Evolutionary conservation across 2,329 filamentous ascomycete species (phyloP).

Genomic region (Sporothrix curviconia): DNA sequence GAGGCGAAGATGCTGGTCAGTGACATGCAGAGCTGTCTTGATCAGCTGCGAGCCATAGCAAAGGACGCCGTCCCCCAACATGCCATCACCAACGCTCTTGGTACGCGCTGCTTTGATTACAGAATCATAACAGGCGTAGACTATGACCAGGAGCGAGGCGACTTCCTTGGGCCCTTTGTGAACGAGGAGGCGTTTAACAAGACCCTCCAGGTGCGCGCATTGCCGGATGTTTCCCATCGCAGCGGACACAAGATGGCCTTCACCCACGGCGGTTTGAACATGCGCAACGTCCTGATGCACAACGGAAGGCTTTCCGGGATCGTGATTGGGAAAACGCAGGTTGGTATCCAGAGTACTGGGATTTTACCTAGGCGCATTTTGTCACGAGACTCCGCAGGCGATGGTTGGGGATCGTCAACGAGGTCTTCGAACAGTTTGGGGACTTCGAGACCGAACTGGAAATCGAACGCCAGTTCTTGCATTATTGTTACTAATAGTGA

Average conservation of each 20-base stretch:
- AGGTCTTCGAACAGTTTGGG: background rate
- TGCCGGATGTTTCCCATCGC: conserved; percentile 4
- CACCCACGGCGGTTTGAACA: background rate
- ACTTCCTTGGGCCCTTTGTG: no score
- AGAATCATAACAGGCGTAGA: no score
- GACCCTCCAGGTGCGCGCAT: background rate
- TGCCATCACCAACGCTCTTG: no score
- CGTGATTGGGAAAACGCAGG: conserved; percentile 9
- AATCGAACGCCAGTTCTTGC: conserved; percentile 7
- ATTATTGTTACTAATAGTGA: conserved; percentile 3
- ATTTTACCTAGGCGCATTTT: conserved; percentile 8
- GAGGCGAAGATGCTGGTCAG: no score
- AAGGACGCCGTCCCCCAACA: no score
- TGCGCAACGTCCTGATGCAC: conserved; percentile 5
- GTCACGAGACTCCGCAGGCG: background rate
- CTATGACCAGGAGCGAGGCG: no score
- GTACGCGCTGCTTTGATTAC: no score
- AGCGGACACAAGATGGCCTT: conserved; percentile 7
- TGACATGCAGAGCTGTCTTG: no score
- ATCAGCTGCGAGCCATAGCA: no score
- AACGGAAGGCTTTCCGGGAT: conserved; percentile 4
- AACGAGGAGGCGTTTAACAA: background rate
- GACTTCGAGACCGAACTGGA: background rate
- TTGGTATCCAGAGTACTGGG: conserved; percentile 8
- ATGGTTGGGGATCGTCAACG: conserved; percentile 4